Percentiles rank a stretch among this genome's conserved stretches.
Evolutionary conservation across 768 basidiomycete genomes (phyloP).

Genomic region (Mrakia gelida): DNA sequence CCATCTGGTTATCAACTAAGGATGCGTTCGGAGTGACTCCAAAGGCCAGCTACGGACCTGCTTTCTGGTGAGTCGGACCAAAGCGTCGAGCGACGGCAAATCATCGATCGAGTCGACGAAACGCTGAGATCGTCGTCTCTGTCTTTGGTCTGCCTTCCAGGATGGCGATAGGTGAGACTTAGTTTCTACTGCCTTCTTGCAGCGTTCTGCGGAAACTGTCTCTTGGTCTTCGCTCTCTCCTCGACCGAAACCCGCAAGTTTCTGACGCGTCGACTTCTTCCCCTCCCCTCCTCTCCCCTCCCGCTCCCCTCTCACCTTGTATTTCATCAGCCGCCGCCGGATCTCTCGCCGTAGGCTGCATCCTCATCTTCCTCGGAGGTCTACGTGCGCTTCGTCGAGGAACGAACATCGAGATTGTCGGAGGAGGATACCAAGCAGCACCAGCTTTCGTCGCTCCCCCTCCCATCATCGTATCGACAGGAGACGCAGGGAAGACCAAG

Average conservation of each 20-base stretch:
- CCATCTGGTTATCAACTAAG: background rate
- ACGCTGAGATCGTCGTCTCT: background rate
- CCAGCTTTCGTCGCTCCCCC: too few relatives aligned
- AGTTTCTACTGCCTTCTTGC: too few relatives aligned
- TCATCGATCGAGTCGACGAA: too few relatives aligned
- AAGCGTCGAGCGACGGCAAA: too few relatives aligned
- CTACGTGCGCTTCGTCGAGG: background rate
- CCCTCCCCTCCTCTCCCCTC: background rate
- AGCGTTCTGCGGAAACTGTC: too few relatives aligned
- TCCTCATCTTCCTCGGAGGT: background rate
- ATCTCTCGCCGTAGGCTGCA: background rate
- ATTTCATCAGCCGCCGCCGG: background rate
- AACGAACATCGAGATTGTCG: background rate
- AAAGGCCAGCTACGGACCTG: background rate
- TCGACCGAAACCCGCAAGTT: background rate
- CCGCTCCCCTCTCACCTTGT: background rate
- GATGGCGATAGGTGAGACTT: background rate
- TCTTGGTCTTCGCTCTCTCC: too few relatives aligned
- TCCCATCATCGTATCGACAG: too few relatives aligned
- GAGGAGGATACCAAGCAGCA: background rate
- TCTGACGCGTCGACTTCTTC: background rate
- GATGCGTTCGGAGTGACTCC: background rate
- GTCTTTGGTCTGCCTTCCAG: background rate
- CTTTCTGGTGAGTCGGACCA: background rate
- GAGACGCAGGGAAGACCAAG: too few relatives aligned